Conservation (phyloP, 2,329 filamentous ascomycete genomes). For the Zymoseptoria passerinii region DNA sequence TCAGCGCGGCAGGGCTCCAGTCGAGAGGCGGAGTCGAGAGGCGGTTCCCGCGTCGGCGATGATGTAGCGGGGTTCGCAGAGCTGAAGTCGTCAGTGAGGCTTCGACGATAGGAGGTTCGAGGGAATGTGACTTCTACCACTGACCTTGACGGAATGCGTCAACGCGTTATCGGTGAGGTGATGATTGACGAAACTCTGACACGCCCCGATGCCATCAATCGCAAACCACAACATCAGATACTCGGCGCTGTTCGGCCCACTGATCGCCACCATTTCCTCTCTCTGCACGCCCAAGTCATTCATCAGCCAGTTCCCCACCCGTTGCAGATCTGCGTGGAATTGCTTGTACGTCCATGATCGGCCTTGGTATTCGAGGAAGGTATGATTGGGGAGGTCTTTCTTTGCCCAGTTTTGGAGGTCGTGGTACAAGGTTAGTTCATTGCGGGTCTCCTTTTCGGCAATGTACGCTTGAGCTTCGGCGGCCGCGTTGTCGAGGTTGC, state of each 20-base stretch:
- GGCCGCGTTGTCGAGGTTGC: slow-evolving; percentile 16
- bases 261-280: slow-evolving; percentile 28
- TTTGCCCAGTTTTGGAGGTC: slow-evolving; percentile 19
- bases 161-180: slow-evolving; percentile 29
- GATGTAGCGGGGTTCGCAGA: slow-evolving; percentile 19
- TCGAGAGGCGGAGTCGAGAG: no score
- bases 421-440: slow-evolving; percentile 21
- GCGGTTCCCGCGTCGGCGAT: slow-evolving; percentile 21
- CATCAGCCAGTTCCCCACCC: slow-evolving; percentile 67
- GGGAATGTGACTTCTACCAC: neutral
- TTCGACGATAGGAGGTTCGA: neutral
- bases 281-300: slow-evolving; percentile 39
- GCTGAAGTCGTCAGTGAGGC: slow-evolving; percentile 7
- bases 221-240: slow-evolving; percentile 33
- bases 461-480: slow-evolving; percentile 19
- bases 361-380: slow-evolving; percentile 23
- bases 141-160: slow-evolving; percentile 30
- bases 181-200: slow-evolving; percentile 28
- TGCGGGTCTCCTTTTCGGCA: slow-evolving; percentile 10
- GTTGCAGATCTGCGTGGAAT: slow-evolving; percentile 58
- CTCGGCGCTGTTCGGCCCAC: slow-evolving; percentile 29
- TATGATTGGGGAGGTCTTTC: slow-evolving; percentile 14
- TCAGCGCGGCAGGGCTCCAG: slow-evolving; percentile 21
- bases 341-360: slow-evolving; percentile 61
- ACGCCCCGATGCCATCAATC: slow-evolving; percentile 50